Evolutionary conservation across 2,329 filamentous ascomycete species (phyloP).

Genomic region (Boeremia exigua): DNA sequence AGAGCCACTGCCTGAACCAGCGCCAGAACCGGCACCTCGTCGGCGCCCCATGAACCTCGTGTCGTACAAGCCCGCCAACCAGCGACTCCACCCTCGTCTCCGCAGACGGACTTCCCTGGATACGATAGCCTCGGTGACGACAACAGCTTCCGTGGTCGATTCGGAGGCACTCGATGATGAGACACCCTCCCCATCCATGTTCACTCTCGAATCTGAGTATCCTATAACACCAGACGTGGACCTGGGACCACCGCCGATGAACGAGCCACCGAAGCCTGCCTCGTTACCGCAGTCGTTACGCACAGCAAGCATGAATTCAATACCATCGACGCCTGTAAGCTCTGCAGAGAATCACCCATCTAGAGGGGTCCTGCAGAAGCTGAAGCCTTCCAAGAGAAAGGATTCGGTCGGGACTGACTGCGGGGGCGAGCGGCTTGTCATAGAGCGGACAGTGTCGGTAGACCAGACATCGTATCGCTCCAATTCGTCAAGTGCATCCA

Average conservation of each 20-base stretch:
- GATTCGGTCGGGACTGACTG: slow-evolving; percentile 9
- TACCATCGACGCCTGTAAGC: slow-evolving; percentile 20
- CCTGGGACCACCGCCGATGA: background rate
- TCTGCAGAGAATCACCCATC: slow-evolving; percentile 23
- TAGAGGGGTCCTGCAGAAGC: slow-evolving; percentile 30
- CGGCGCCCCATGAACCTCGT: slow-evolving; percentile 23
- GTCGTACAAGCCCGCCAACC: slow-evolving; percentile 27
- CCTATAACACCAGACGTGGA: slow-evolving; percentile 11
- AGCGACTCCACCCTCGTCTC: slow-evolving; percentile 29
- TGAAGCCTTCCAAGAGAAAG: slow-evolving; percentile 21
- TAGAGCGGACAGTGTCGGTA: slow-evolving; percentile 42
- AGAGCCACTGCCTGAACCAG: no score
- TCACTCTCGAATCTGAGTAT: slow-evolving; percentile 14
- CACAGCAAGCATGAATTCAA: slow-evolving; percentile 20
- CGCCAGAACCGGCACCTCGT: slow-evolving; percentile 14
- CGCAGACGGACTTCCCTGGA: slow-evolving; percentile 38
- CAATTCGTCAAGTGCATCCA: slow-evolving; percentile 30
- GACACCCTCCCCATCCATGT: slow-evolving; percentile 22
- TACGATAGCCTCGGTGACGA: slow-evolving; percentile 42
- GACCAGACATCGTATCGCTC: slow-evolving; percentile 43
- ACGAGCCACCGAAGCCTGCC: background rate
- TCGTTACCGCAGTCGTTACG: slow-evolving; percentile 12
- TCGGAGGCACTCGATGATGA: slow-evolving; percentile 19
- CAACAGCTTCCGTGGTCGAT: slow-evolving; percentile 24
- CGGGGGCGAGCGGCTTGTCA: slow-evolving; percentile 29